Evolutionary conservation across 768 basidiomycete genomes (phyloP).

Genomic region (Rhizopogon vulgaris): DNA sequence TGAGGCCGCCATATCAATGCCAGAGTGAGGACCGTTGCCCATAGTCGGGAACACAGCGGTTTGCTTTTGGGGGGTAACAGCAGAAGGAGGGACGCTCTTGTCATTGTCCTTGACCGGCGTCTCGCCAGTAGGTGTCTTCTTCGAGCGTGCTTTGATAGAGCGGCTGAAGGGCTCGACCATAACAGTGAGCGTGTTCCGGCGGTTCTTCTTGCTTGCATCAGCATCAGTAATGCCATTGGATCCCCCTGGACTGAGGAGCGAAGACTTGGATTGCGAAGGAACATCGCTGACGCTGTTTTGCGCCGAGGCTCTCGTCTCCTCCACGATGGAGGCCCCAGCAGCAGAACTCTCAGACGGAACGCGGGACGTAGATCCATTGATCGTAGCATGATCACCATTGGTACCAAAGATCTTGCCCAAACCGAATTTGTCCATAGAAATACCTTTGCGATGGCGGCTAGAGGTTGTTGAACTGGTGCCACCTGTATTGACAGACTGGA

Average conservation of each 20-base stretch:
- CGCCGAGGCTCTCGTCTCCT: constrained; percentile 12
- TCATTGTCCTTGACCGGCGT: constrained; percentile 39
- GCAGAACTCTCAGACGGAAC: constrained; percentile 37
- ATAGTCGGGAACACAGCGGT: constrained; percentile 21
- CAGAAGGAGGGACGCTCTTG: constrained; percentile 27
- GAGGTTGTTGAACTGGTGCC: constrained; percentile 29
- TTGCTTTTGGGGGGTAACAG: constrained; percentile 21
- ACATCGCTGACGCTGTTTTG: constrained; percentile 13
- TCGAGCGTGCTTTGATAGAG: constrained; percentile 30
- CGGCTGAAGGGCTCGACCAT: constrained; percentile 77
- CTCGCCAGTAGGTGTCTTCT: constrained; percentile 26
- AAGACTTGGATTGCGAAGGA: constrained; percentile 22
- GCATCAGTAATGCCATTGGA: constrained; percentile 12
- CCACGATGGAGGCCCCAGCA: constrained; percentile 13
- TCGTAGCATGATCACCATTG: constrained; percentile 25
- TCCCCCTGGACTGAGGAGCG: constrained; percentile 32
- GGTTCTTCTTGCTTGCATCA: constrained; percentile 46
- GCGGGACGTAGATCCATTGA: constrained; percentile 32
- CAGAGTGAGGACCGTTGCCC: constrained; percentile 18
- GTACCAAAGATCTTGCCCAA: constrained; percentile 68
- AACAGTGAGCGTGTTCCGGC: constrained; percentile 80
- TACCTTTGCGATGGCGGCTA: constrained; percentile 57
- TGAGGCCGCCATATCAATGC: constrained; percentile 54
- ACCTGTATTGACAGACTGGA: constrained; percentile 21
- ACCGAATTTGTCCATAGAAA: constrained; percentile 76